Evolutionary conservation across 2,329 filamentous ascomycete genomes (phyloP), one percentile per base, ranked within the genome.

Genomic region (Diaporthe citrichinensis): DNA sequence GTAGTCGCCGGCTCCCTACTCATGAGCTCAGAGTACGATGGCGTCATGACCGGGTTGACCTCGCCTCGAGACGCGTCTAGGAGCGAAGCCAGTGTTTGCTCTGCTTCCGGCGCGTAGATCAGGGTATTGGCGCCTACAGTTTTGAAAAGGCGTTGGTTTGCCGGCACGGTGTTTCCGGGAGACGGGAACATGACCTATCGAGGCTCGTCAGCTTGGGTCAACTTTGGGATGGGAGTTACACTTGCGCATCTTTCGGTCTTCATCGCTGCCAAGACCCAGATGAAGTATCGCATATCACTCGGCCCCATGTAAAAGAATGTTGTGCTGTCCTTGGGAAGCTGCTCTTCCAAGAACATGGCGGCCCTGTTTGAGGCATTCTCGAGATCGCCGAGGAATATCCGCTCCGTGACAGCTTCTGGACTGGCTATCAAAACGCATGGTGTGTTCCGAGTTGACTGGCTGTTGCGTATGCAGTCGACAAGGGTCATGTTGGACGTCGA

Each of bases 271-370:
- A 75, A 25, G 34, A 72, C 65, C n/a, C 68, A 71, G 5, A 75
- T 57, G 55, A 72, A 61, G 65, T 75, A 75, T 15, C 65, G 51
- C 10, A 75, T 44, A 28, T 75, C 73, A 17, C 39, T 36, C 4
- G 73, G 65, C 9, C 73, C 73, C n/a, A 57, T 75, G n/a, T 75
- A 75, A 23, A 44, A 68, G 62, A 68, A 68, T 7, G 34, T 68
- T 49, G 15, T 31, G 15, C 31, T 6, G 41, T 34, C 46, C n/a
- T 41, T 34, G 20, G 62, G 15, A 23, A 68, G 23, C 15, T 51
- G 14, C 28, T 46, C 28, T 23, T 57, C 25, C n/a, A 68, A 23
- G 41, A 68, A 68, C 10, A 1, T 17, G 41, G 62, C 62, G 23
- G 62, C 62, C 17, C 62, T 41, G 46, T 68, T 68, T 25, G 62